Conservation (phyloP, 2,329 filamentous ascomycete genomes). For the Nemania bipapillata region DNA sequence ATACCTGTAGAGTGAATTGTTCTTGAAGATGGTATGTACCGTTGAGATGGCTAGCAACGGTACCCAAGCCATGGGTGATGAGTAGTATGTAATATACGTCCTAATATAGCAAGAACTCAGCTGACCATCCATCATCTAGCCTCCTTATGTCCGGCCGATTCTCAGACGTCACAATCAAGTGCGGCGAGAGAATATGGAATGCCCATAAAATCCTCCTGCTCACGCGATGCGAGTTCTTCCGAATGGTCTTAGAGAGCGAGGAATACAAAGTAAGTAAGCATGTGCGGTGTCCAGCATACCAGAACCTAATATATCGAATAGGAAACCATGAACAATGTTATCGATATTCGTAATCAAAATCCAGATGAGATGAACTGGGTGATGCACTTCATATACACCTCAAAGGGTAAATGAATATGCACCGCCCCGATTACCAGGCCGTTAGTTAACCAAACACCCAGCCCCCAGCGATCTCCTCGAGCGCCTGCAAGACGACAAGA, state of each 20-base stretch:
- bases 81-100: neutral
- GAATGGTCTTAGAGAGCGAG: neutral
- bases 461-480: neutral
- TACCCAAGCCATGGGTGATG: neutral
- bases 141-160: neutral
- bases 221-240: slow-evolving; percentile 27
- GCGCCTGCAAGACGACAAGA: neutral
- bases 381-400: slow-evolving; percentile 28
- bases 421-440: neutral
- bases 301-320: neutral
- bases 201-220: slow-evolving; percentile 28
- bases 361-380: slow-evolving; percentile 18
- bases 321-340: neutral
- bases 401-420: neutral
- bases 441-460: neutral
- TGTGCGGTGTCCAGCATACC: neutral
- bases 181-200: slow-evolving; percentile 22
- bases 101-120: too few species aligned
- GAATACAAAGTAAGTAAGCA: neutral
- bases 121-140: neutral
- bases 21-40: neutral
- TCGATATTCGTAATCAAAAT: slow-evolving; percentile 14
- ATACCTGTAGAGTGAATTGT: too few species aligned
- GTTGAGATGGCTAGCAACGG: neutral
- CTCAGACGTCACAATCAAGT: slow-evolving; percentile 32